These are phyloP conservation scores for Amesomyces nigricolor DNA, from an alignment of 2,329 filamentous ascomycete genomes.

Conservation along the genomic window DNA sequence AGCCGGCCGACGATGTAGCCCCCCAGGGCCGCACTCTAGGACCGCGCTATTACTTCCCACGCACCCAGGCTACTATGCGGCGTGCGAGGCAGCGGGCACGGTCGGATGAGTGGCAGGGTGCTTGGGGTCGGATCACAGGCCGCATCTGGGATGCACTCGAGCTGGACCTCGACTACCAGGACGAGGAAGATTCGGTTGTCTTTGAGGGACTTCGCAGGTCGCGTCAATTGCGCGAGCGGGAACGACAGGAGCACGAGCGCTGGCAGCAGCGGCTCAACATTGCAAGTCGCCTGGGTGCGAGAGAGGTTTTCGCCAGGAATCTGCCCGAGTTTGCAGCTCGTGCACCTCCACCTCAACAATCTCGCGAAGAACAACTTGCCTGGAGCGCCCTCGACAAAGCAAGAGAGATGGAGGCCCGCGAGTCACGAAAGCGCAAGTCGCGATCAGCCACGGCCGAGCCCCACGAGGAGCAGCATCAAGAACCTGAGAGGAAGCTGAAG, in stretches of 20 bases:
- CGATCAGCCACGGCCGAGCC: slow-evolving; percentile 67
- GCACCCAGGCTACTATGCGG: slow-evolving; percentile 54
- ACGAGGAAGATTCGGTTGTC: slow-evolving; percentile 58
- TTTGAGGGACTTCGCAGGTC: slow-evolving; percentile 50
- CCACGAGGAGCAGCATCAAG: slow-evolving; percentile 57
- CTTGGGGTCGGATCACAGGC: slow-evolving; percentile 64
- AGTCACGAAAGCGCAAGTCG: slow-evolving; percentile 68
- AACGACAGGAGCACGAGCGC: slow-evolving; percentile 55
- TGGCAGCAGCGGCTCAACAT: slow-evolving; percentile 84
- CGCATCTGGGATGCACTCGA: slow-evolving; percentile 62
- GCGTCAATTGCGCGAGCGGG: slow-evolving; percentile 48
- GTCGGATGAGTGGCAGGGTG: slow-evolving; percentile 80
- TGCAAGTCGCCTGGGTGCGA: slow-evolving; percentile 71
- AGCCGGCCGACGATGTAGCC: slow-evolving; percentile 15
- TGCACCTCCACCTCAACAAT: slow-evolving; percentile 53
- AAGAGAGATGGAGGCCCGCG: slow-evolving; percentile 62
- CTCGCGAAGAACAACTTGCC: slow-evolving; percentile 71
- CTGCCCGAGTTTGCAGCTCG: slow-evolving; percentile 54
- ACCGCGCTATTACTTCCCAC: slow-evolving; percentile 39
- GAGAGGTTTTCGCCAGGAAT: slow-evolving; percentile 62
- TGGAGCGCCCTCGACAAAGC: slow-evolving; percentile 91
- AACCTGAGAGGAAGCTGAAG: slow-evolving; percentile 80
- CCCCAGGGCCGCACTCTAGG: not conserved
- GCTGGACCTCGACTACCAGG: slow-evolving; percentile 79
- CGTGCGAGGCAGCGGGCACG: slow-evolving; percentile 57